These are phyloP conservation scores for Stenogyne calaminthoides DNA, from an alignment of 305 asterid species.

Conservation along the genomic window DNA sequence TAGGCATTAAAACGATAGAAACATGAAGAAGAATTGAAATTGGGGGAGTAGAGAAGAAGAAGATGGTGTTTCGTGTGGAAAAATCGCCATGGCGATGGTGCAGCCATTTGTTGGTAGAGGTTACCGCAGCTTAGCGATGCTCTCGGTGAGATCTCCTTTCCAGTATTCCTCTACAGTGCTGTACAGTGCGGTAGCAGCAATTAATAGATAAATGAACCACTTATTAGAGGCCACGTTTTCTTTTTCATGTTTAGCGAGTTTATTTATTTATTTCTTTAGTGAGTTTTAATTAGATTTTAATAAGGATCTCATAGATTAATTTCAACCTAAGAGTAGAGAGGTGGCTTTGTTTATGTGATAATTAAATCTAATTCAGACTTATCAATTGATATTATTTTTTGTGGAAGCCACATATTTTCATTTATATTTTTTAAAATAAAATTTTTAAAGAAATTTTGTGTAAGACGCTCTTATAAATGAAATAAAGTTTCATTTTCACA, in stretches of 20 bases:
- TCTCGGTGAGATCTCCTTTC: conserved; percentile 21
- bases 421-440: too few relatives aligned
- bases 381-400: too few relatives aligned
- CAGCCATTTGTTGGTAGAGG: conserved; percentile 40
- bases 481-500: too few relatives aligned
- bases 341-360: too few relatives aligned
- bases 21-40: conserved; percentile 26
- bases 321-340: too few relatives aligned
- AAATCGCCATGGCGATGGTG: conserved; percentile 40
- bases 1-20: conserved; percentile 11
- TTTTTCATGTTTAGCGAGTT: background rate
- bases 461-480: too few relatives aligned
- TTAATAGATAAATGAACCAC: conserved; percentile 6
- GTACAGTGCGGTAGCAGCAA: conserved; percentile 5
- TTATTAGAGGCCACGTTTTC: background rate
- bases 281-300: background rate
- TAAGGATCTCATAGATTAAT: too few relatives aligned
- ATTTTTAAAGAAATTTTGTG: too few relatives aligned
- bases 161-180: conserved; percentile 18
- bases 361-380: too few relatives aligned
- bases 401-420: too few relatives aligned
- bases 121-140: conserved; percentile 24
- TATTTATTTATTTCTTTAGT: background rate
- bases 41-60: conserved; percentile 27
- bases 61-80: conserved; percentile 23